phyloP scores from a whole-genome alignment of 192 early-diverging fungal species.

The Coemansia umbellata region DNA sequence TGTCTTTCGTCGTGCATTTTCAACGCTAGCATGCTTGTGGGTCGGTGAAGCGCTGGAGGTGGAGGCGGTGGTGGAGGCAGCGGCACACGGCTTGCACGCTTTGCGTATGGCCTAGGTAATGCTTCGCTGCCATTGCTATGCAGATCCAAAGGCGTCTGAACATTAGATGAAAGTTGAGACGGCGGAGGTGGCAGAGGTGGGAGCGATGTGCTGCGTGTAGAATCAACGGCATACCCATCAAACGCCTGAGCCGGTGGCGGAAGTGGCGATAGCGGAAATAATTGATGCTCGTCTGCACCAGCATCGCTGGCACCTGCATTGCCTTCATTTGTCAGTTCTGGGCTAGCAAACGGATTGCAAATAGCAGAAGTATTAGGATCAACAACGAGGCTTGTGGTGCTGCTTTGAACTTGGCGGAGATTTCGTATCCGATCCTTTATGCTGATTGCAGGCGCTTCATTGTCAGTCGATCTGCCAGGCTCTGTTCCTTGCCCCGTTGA shows the following conservation, averaged over 20 bases:
- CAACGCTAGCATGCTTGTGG: conserved; percentile 5
- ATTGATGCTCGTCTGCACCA: background rate
- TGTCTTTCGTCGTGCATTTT: background rate
- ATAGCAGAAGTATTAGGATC: background rate
- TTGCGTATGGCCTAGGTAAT: background rate
- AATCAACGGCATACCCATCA: conserved; percentile 13
- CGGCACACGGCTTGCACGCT: background rate
- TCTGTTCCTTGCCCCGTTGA: background rate
- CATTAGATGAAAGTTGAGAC: background rate
- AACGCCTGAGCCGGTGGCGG: conserved; percentile 8
- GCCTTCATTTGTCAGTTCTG: conserved; percentile 15
- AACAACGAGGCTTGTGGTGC: background rate
- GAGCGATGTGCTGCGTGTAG: conserved; percentile 6
- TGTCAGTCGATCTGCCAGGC: background rate
- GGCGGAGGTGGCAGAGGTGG: background rate
- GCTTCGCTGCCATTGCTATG: background rate
- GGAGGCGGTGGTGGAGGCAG: conserved; percentile 13
- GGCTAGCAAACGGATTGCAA: conserved; percentile 46
- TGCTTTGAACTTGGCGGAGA: conserved; percentile 5
- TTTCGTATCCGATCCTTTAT: conserved; percentile 35
- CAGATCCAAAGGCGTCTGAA: conserved; percentile 1
- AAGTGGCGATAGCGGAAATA: conserved; percentile 12
- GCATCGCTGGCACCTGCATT: background rate
- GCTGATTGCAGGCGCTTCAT: conserved; percentile 8
- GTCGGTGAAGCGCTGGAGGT: conserved; percentile 4